Percentiles rank a stretch among this genome's conserved stretches.
Evolutionary conservation across 306 rosid species (phyloP).

Genomic region (Cucumis melo): DNA sequence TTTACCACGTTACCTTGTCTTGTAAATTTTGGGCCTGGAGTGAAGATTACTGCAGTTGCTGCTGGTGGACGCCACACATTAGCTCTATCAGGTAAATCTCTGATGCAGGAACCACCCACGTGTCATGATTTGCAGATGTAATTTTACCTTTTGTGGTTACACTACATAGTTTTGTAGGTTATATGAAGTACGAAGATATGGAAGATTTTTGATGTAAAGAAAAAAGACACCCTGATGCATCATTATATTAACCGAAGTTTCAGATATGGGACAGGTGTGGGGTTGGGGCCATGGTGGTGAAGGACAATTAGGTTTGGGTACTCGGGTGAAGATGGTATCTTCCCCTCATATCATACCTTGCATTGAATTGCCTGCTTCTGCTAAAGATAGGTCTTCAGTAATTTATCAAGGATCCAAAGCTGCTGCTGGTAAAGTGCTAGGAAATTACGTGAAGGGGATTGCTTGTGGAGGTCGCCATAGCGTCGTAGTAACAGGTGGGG

Average conservation of each 20-base stretch:
- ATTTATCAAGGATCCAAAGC: slow-evolving; percentile 22
- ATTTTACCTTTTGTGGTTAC: slow-evolving; percentile 50
- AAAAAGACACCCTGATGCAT: slow-evolving; percentile 62
- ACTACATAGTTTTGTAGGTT: slow-evolving; percentile 78
- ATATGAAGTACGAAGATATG: slow-evolving; percentile 64
- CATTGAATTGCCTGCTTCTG: slow-evolving; percentile 37
- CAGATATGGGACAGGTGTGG: slow-evolving; percentile 99
- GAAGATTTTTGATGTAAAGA: slow-evolving; percentile 79
- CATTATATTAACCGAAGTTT: slow-evolving; percentile 77
- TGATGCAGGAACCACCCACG: slow-evolving; percentile 9
- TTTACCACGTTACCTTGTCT: slow-evolving; percentile 48
- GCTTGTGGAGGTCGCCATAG: slow-evolving; percentile 97
- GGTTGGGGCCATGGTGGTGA: slow-evolving; percentile 99
- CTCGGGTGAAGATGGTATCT: slow-evolving; percentile 74
- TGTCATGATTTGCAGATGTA: slow-evolving; percentile 22
- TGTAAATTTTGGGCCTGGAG: slow-evolving; percentile 49
- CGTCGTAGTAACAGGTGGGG: slow-evolving; percentile 63
- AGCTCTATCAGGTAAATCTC: slow-evolving; percentile 68
- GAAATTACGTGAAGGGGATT: slow-evolving; percentile 56
- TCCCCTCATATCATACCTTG: slow-evolving; percentile 74
- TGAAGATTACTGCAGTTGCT: slow-evolving; percentile 57
- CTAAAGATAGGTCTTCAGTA: slow-evolving; percentile 39
- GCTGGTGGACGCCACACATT: slow-evolving; percentile 87
- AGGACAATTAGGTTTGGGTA: slow-evolving; percentile 96
- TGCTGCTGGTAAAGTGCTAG: slow-evolving; percentile 34